A percentile compares a stretch with the other conserved stretches of the same genome.
phyloP scores from a whole-genome alignment of 441 rosid species.

The Syzygium syzygioides region DNA sequence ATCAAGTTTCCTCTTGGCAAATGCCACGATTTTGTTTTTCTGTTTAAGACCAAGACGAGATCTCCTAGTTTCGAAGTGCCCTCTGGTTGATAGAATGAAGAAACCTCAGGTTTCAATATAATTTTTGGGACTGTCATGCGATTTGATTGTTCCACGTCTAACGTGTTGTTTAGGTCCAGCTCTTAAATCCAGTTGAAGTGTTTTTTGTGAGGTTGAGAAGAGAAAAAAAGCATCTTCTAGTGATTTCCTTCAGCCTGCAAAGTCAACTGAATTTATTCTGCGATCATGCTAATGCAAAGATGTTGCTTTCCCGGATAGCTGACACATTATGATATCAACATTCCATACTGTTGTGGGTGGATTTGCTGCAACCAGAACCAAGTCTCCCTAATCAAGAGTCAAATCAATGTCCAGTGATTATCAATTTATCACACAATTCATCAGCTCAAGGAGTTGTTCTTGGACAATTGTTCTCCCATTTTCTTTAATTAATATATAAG shows the following conservation, averaged over 20 bases:
- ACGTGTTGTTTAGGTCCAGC: background rate
- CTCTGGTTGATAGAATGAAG: background rate
- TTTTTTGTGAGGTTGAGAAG: background rate
- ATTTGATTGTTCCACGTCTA: background rate
- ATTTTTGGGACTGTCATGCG: background rate
- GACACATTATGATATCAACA: background rate
- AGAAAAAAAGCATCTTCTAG: background rate
- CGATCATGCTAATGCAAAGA: background rate
- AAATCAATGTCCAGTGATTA: background rate
- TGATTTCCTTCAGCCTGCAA: background rate
- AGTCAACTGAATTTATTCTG: background rate
- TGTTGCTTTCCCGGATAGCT: background rate
- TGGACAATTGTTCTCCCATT: background rate
- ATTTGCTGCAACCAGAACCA: background rate
- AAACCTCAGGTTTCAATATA: background rate
- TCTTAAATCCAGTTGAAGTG: background rate
- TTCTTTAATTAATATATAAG: no score
- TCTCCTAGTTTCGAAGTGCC: background rate
- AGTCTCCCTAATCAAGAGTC: background rate
- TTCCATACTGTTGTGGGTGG: background rate
- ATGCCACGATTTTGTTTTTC: background rate
- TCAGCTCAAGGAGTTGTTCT: background rate
- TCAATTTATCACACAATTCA: background rate
- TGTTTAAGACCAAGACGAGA: background rate
- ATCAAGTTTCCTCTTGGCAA: background rate